Conservation (phyloP, 2,329 filamentous ascomycete genomes). For the Pseudogymnoascus sp. region DNA sequence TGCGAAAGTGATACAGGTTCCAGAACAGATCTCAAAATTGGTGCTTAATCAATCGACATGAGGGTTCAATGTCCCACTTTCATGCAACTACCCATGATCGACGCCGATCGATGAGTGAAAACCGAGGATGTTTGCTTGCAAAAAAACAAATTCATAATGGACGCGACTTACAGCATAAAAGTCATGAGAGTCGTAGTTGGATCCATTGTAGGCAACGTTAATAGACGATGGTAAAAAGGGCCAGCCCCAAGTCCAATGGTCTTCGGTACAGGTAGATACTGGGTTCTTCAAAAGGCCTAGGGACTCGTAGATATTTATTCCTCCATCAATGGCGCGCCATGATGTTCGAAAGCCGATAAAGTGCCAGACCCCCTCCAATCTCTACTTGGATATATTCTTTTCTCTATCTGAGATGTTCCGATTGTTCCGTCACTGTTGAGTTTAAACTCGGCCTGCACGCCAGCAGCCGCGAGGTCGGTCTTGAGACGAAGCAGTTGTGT, state of each 20-base stretch:
- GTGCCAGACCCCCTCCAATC: not conserved
- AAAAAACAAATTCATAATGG: constrained; percentile 12
- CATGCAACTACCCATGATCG: constrained; percentile 5
- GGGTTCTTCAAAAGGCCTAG: not conserved
- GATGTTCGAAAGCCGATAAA: not conserved
- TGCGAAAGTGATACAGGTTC: not conserved
- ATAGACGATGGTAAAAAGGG: not conserved
- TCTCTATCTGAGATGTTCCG: not conserved
- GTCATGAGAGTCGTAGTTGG: constrained; percentile 59
- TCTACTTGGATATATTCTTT: not conserved
- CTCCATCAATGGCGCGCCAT: constrained; percentile 1
- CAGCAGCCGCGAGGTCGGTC: not conserved
- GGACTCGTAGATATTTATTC: not conserved
- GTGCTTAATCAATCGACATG: not conserved
- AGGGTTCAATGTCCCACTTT: constrained; percentile 1
- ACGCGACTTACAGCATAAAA: constrained; percentile 55
- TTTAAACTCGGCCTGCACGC: not conserved
- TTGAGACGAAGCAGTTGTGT: constrained; percentile 1
- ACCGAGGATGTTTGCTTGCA: not conserved
- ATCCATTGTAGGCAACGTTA: constrained; percentile 38
- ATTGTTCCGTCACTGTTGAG: not conserved
- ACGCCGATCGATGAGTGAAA: not conserved
- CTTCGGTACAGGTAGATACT: not conserved
- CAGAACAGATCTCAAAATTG: not conserved
- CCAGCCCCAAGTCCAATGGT: constrained; percentile 3